These are phyloP conservation scores for Aphanocladium album DNA, from an alignment of 2,329 filamentous ascomycete genomes.

Conservation along the genomic window DNA sequence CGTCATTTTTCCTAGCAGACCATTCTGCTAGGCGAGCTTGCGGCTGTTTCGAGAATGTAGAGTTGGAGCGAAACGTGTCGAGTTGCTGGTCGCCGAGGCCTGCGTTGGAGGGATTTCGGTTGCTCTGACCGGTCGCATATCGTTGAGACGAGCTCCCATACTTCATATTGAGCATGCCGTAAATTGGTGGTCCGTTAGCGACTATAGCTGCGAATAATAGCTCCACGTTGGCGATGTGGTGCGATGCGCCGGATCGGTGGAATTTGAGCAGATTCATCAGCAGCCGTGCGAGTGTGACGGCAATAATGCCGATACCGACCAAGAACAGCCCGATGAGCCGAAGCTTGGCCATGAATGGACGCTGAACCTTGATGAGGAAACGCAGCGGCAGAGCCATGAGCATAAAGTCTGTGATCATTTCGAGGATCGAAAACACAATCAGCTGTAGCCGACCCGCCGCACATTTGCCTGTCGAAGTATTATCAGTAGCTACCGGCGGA, in stretches of 20 bases:
- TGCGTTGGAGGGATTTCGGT: neutral
- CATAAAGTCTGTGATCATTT: neutral
- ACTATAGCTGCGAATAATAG: neutral
- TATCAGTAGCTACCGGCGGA: neutral
- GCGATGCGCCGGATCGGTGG: neutral
- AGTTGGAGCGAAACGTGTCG: neutral
- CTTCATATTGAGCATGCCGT: neutral
- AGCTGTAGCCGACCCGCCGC: neutral
- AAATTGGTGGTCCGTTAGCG: neutral
- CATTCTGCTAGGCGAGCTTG: neutral
- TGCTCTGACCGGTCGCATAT: neutral
- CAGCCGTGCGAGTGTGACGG: neutral
- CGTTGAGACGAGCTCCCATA: neutral
- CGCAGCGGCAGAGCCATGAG: neutral
- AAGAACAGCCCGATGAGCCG: neutral
- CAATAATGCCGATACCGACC: neutral
- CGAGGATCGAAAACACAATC: neutral
- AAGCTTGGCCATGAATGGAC: neutral
- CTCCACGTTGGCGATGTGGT: neutral
- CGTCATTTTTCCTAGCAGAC: neutral
- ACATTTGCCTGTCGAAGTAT: neutral
- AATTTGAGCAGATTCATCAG: neutral
- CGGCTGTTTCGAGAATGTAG: neutral
- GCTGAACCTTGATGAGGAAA: neutral
- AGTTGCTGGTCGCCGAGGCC: neutral